Conservation (phyloP, 139 green algal species). For the Coelastrella sp. region DNA sequence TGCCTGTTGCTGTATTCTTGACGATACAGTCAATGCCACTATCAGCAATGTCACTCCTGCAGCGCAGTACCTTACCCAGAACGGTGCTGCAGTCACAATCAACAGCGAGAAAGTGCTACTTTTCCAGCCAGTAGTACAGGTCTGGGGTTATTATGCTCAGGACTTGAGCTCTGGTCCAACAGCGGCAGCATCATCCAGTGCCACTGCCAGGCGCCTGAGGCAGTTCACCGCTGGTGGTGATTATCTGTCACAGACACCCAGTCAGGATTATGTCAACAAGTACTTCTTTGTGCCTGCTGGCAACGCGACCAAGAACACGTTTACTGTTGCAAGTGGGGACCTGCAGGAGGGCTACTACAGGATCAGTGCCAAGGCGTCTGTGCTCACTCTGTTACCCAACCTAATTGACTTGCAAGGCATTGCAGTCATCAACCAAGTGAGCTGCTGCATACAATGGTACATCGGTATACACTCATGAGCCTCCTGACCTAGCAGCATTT, state of each 20-base stretch:
- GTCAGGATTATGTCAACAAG: slow-evolving; percentile 7
- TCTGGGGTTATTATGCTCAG: background rate
- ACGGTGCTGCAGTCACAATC: background rate
- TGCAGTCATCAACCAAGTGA: background rate
- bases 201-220: background rate
- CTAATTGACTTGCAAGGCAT: slow-evolving; percentile 33
- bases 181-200: background rate
- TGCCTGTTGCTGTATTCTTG: background rate
- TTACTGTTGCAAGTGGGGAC: slow-evolving; percentile 6
- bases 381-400: background rate
- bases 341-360: slow-evolving; percentile 24
- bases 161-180: background rate
- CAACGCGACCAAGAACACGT: background rate
- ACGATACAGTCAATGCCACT: background rate
- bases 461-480: background rate
- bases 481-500: too few species aligned
- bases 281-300: background rate
- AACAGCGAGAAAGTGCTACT: background rate
- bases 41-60: background rate
- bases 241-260: background rate
- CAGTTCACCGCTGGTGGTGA: background rate
- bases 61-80: background rate
- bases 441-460: background rate
- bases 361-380: slow-evolving; percentile 12
- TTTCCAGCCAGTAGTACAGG: background rate